Percentiles rank a stretch among this genome's conserved stretches.
These are phyloP conservation scores for Lactarius psammicola DNA, from an alignment of 768 basidiomycete genomes.

Conservation along the genomic window DNA sequence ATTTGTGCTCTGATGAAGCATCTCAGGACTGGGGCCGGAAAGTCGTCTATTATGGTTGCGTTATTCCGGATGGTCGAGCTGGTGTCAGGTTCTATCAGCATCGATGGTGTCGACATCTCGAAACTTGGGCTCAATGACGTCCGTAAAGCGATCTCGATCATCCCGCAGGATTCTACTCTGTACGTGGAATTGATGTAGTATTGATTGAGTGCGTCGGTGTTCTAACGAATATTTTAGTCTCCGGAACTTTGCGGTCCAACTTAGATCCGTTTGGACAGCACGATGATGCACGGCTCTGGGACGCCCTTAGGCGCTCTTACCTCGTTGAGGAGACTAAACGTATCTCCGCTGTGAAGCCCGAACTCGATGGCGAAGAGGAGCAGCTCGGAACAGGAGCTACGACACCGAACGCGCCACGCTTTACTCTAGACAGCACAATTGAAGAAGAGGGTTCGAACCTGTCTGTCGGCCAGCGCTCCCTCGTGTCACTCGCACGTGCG, in stretches of 20 bases:
- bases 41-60: constrained; percentile 86
- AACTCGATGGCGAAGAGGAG: constrained; percentile 38
- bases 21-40: constrained; percentile 73
- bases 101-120: constrained; percentile 83
- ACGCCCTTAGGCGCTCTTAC: constrained; percentile 82
- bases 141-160: constrained; percentile 67
- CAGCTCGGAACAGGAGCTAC: constrained; percentile 35
- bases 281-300: constrained; percentile 84
- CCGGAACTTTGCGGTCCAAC: constrained; percentile 80
- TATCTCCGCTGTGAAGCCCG: constrained; percentile 32
- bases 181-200: constrained; percentile 44
- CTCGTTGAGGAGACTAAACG: constrained; percentile 57
- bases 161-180: constrained; percentile 71
- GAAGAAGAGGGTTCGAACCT: constrained; percentile 87
- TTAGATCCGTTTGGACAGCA: constrained; percentile 85
- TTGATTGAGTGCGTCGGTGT: constrained; percentile 38
- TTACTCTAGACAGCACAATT: constrained; percentile 78
- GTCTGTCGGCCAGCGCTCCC: constrained; percentile 75
- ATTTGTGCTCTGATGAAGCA: constrained; percentile 4
- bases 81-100: constrained; percentile 66
- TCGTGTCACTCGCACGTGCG: constrained; percentile 86
- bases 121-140: constrained; percentile 75
- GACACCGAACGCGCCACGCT: constrained; percentile 40
- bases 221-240: constrained; percentile 45
- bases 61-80: constrained; percentile 85